phyloP scores from a whole-genome alignment of 164 flowering plant genomes.

The Vitis amurensis region DNA sequence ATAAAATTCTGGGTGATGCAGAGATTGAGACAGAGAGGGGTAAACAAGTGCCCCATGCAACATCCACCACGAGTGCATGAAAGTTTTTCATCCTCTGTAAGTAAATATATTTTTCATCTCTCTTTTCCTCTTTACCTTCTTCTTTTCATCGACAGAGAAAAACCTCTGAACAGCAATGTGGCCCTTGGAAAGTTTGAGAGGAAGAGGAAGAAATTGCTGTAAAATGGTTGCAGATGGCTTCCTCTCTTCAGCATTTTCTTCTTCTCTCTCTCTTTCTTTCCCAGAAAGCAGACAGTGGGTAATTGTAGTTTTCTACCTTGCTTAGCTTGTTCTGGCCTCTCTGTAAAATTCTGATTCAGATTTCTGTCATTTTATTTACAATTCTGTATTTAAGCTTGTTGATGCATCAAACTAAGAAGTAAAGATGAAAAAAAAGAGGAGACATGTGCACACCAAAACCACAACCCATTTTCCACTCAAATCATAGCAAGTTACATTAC shows the following conservation, averaged over 20 bases:
- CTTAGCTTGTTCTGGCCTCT: neutral
- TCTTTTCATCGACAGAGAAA: neutral
- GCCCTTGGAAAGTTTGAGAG: neutral
- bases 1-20: neutral
- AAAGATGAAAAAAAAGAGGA: conserved; percentile 1
- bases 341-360: neutral
- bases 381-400: neutral
- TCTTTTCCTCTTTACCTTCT: neutral
- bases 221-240: neutral
- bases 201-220: neutral
- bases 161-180: neutral
- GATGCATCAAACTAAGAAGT: conserved; percentile 4
- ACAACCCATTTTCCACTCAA: conserved; percentile 31
- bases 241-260: neutral
- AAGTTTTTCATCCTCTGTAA: neutral
- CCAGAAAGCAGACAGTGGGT: neutral
- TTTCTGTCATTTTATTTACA: neutral
- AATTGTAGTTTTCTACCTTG: neutral
- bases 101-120: neutral
- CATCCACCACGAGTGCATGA: too few species aligned
- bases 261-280: neutral
- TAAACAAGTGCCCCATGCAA: neutral
- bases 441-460: conserved; percentile 43
- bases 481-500: conserved; percentile 32
- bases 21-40: neutral